Percentiles rank a stretch among this genome's conserved stretches.
Evolutionary conservation across 1,284 basidiomycete species (phyloP).

Genomic region (Cryptococcus sp.): DNA sequence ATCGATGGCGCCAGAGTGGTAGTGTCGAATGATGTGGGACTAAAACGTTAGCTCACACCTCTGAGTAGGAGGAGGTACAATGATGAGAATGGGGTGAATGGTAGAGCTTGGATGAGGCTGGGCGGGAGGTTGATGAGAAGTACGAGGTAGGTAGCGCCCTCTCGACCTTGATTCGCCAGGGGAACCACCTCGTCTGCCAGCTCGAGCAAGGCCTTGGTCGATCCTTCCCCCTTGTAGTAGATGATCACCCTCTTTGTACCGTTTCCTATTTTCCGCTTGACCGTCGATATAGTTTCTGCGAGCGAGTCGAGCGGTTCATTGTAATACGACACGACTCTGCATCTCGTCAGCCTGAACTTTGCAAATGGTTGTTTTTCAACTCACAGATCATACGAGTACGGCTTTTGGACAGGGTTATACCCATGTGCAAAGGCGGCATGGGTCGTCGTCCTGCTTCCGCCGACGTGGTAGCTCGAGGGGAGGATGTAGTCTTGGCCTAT

Average conservation of each 20-base stretch:
- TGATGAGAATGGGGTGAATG: not conserved
- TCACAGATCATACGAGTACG: not conserved
- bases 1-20: constrained; percentile 25
- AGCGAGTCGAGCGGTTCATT: constrained; percentile 22
- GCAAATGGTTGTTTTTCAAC: not conserved
- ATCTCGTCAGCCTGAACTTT: not conserved
- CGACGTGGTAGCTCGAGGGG: not conserved
- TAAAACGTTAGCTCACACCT: too few relatives aligned
- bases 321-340: constrained; percentile 33
- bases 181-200: constrained; percentile 33
- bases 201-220: constrained; percentile 15
- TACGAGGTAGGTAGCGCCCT: constrained; percentile 41
- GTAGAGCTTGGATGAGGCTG: too few relatives aligned
- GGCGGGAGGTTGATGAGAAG: too few relatives aligned
- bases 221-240: constrained; percentile 28
- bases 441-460: too few relatives aligned
- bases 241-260: constrained; percentile 19
- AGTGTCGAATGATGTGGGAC: constrained; percentile 32
- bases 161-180: constrained; percentile 34
- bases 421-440: too few relatives aligned
- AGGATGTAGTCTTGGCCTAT: not conserved
- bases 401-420: too few relatives aligned
- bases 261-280: constrained; percentile 8
- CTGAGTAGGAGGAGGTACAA: too few relatives aligned
- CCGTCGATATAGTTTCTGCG: constrained; percentile 13